A percentile compares a stretch with the other conserved stretches of the same genome.
Evolutionary conservation across 306 rosid species (phyloP).

Genomic region (Malus asiatica): DNA sequence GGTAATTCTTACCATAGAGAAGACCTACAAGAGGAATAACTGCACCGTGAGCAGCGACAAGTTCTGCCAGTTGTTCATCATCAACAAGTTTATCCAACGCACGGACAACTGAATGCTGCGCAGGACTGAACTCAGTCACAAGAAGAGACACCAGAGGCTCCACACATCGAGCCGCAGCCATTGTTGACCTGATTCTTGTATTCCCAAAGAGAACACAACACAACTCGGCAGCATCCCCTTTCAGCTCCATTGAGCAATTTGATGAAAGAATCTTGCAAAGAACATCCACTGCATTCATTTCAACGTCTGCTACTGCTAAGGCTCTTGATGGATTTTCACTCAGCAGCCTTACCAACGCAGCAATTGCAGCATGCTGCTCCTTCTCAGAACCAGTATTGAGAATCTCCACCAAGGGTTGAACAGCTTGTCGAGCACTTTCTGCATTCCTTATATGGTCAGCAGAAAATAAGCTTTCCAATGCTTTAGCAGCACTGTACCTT

Average conservation of each 20-base stretch:
- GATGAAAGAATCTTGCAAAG: constrained; percentile 94
- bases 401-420: constrained; percentile 98
- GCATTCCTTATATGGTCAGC: constrained; percentile 97
- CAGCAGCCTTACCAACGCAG: constrained; percentile 84
- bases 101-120: constrained; percentile 85
- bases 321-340: constrained; percentile 97
- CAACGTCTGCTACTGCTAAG: constrained; percentile 95
- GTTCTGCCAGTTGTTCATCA: constrained; percentile 95
- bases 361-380: constrained; percentile 98
- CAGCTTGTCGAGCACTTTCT: constrained; percentile 86
- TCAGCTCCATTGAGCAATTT: constrained; percentile 79
- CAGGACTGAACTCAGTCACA: constrained; percentile 71
- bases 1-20: constrained; percentile 72
- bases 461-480: constrained; percentile 94
- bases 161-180: constrained; percentile 90
- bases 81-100: constrained; percentile 96
- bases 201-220: constrained; percentile 93
- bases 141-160: constrained; percentile 97
- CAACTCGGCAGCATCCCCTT: constrained; percentile 95
- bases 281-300: constrained; percentile 98
- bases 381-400: constrained; percentile 88
- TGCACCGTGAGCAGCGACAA: constrained; percentile 89
- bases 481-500: constrained; percentile 93
- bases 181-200: constrained; percentile 88
- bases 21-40: constrained; percentile 93